Evolutionary conservation across 441 rosid genomes (phyloP), one percentile per base, ranked within the genome.

Genomic region (Erodium trifolium): DNA sequence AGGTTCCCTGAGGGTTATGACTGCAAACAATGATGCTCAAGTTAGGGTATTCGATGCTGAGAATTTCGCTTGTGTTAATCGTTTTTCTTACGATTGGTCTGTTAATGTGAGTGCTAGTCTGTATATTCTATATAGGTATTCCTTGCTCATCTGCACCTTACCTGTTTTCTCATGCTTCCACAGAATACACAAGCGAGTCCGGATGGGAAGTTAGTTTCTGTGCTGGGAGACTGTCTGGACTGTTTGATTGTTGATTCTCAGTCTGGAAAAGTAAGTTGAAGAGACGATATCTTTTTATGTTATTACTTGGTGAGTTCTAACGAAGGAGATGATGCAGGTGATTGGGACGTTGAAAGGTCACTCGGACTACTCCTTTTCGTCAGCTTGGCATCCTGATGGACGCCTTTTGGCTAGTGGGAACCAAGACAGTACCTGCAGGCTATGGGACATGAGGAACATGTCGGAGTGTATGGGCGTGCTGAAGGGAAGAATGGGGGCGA

Each of bases 11-110:
- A 80, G 88, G 70, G 83, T 82, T 12, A 70, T 82, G 70, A 53
- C 88, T 3, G 91, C 91, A 41, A 88, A 82, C 74, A 88, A 88
- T 2, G 94, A 88, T 68, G 85, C 85, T n/a, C 79, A 71, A 63
- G 73, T 88, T 45, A 77, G 91, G 63, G 51, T 78, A 39, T 84
- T 86, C 55, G 89, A 88, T 68, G 80, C 85, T 3, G 79, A 78
- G 72, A 80, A 78, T 75, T 88, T 86, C 27, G 17, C 82, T 11
- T 77, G 79, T 73, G 80, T 86, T 73, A 79, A 79, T 70, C 37
- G 64, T 70, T 86, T 76, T 68, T 63, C 77, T 19, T 88, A 79
- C 41, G 72, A 77, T 12, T 88, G 94, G 94, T 84, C 89, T 41
- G 88, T 88, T 4, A 88, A 88, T 68, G 94, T 88, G 74, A 85